Base-by-base conservation (phyloP, 75 land plant species). In the Ceratopteris richardii region DNA sequence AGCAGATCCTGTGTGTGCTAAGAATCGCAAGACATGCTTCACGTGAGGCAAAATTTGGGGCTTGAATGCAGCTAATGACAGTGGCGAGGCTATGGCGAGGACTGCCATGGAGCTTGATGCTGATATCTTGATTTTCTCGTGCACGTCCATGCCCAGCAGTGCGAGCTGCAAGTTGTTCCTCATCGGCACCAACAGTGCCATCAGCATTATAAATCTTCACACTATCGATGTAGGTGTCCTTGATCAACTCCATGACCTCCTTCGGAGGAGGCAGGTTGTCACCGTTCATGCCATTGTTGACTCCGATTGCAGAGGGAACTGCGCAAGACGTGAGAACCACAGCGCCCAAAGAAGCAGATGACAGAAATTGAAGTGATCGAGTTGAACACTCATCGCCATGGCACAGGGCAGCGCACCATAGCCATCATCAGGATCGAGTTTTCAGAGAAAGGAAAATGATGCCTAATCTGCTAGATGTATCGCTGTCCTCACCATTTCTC, bases 211-310 rank as follows among this genome's bases (percentile, higher is more conserved):
- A 88, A 57, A 84, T 64, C 37, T 84, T 70, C 36, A 88, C 66
- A 17, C 76, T 84, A 47, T 57, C 43, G 42, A 88, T 77, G 14
- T 61, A 29, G 0, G 83, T 83, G 13, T 74, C 58, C 31, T 77
- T 48, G 46, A 87, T 63, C 31, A 87, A 78, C 67, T 66, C 56
- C 52, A 58, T 87, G n/a, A 83, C 79, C 37, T 64, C 63, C 14
- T 53, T 65, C 37, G 92, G 84, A 30, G 87, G 67, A n/a, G 87
- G 92, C 1, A 87, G 78, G 56, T 87, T 87, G 76, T 87, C 77
- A 41, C 79, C 87, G n/a, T n/a, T n/a, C n/a, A n/a, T n/a, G n/a
- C n/a, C n/a, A n/a, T n/a, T n/a, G n/a, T n/a, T n/a, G n/a, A n/a
- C 75, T 65, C 56, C 71, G 61, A 10, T 88, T 87, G 62, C 83